Evolutionary conservation across 2,329 filamentous ascomycete genomes (phyloP).

Genomic region (Aureobasidium sp.): DNA sequence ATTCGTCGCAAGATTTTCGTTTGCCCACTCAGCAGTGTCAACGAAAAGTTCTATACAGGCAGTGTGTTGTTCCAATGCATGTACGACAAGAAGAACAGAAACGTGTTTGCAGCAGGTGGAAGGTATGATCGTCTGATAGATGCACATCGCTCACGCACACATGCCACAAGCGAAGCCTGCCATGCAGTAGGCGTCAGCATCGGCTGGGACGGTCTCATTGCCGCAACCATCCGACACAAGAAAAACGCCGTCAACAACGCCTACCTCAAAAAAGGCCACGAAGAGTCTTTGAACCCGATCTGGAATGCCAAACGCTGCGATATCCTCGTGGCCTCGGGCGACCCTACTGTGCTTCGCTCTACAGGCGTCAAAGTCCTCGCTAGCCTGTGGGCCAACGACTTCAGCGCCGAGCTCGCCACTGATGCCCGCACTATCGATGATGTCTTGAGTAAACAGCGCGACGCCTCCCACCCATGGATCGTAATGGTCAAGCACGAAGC

Average conservation of each 20-base stretch:
- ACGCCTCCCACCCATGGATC: conserved; percentile 77
- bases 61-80: conserved; percentile 87
- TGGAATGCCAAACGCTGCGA: conserved; percentile 51
- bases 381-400: conserved; percentile 72
- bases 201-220: conserved; percentile 68
- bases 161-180: conserved; percentile 29
- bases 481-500: conserved; percentile 77
- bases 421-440: conserved; percentile 67
- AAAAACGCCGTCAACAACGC: conserved; percentile 39
- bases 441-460: conserved; percentile 65
- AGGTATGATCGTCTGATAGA: conserved; percentile 86
- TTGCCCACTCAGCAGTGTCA: conserved; percentile 77
- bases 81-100: conserved; percentile 71
- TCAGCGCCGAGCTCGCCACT: conserved; percentile 75
- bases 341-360: conserved; percentile 66
- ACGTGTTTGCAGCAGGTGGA: conserved; percentile 88
- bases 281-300: conserved; percentile 41
- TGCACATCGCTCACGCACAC: conserved; percentile 64
- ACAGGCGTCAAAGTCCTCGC: conserved; percentile 71
- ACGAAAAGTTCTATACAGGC: conserved; percentile 81
- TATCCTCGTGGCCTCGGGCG: conserved; percentile 82
- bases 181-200: conserved; percentile 91
- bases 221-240: conserved; percentile 32
- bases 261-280: conserved; percentile 64
- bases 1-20: conserved; percentile 75